Conservation (phyloP, 495 filamentous ascomycete species). For the Aspergillus nidulans region DNA sequence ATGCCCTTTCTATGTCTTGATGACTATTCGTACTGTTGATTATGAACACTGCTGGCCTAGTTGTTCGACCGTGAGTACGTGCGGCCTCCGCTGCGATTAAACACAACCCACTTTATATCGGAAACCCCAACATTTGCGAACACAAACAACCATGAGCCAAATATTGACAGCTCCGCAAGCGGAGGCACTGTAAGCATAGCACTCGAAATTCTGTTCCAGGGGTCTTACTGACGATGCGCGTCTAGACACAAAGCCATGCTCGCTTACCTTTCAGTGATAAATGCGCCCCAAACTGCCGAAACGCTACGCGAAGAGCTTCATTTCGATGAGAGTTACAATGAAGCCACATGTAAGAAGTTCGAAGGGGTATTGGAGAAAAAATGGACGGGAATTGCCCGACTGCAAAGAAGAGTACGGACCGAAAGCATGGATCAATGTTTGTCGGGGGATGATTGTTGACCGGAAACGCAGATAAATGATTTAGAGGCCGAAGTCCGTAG, state of each 20-base stretch:
- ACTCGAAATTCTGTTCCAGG: not conserved
- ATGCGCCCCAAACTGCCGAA: constrained; percentile 58
- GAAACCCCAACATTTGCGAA: not conserved
- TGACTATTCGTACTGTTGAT: not conserved
- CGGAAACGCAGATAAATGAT: constrained; percentile 74
- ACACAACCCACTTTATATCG: not conserved
- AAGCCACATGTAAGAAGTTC: constrained; percentile 78
- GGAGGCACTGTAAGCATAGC: constrained; percentile 69
- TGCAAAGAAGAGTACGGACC: constrained; percentile 78
- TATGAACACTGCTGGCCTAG: not conserved
- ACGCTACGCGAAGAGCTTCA: constrained; percentile 52
- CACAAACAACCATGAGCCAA: constrained; percentile 53
- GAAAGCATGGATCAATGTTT: not conserved
- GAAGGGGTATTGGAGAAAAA: constrained; percentile 89
- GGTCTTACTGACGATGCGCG: constrained; percentile 10
- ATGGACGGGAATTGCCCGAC: constrained; percentile 85
- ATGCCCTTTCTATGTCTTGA: not conserved
- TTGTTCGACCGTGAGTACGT: not conserved
- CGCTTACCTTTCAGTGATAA: constrained; percentile 70
- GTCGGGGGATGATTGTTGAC: not conserved
- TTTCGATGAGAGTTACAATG: constrained; percentile 68
- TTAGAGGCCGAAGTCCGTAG: constrained; percentile 67
- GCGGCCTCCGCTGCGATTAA: not conserved
- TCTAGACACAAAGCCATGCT: constrained; percentile 82
- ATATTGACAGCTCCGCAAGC: constrained; percentile 72